These are phyloP conservation scores for Corymbia maculata DNA, from an alignment of 345 rosid genomes.

Conservation along the genomic window DNA sequence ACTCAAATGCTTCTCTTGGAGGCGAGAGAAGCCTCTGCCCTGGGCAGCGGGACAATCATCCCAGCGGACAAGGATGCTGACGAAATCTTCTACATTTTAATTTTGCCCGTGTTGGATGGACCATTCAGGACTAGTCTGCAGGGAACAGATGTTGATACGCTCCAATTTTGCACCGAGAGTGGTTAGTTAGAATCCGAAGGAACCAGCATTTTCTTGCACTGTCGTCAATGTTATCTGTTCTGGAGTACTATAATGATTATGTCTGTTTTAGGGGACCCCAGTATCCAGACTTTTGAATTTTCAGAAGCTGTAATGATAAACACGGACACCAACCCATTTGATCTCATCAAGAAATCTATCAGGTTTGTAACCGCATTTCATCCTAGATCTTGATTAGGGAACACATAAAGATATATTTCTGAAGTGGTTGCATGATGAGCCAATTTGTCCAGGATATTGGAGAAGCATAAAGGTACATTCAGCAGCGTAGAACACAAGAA, in stretches of 20 bases:
- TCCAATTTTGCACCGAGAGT: conserved; percentile 56
- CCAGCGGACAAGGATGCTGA: background rate
- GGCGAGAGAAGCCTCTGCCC: conserved; percentile 27
- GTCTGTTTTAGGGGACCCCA: conserved; percentile 33
- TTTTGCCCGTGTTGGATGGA: conserved; percentile 54
- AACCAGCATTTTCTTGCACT: background rate
- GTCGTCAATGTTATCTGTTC: background rate
- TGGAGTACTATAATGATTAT: background rate
- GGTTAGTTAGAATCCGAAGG: conserved; percentile 6
- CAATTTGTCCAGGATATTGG: conserved; percentile 29
- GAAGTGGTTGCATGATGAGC: background rate
- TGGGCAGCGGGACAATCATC: background rate
- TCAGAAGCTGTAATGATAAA: conserved; percentile 40
- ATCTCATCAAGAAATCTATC: conserved; percentile 44
- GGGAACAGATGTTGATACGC: conserved; percentile 40
- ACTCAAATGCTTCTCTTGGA: conserved; percentile 53
- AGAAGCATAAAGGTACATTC: conserved; percentile 47
- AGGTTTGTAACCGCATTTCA: conserved; percentile 11
- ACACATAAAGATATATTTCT: background rate
- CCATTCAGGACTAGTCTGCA: conserved; percentile 41
- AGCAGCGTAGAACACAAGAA: conserved; percentile 44
- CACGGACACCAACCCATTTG: conserved; percentile 49
- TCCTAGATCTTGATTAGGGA: background rate
- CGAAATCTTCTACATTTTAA: conserved; percentile 19
- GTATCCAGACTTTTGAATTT: conserved; percentile 21